Conservation (phyloP, 1,284 basidiomycete species). For the Clitocybe nebularis region DNA sequence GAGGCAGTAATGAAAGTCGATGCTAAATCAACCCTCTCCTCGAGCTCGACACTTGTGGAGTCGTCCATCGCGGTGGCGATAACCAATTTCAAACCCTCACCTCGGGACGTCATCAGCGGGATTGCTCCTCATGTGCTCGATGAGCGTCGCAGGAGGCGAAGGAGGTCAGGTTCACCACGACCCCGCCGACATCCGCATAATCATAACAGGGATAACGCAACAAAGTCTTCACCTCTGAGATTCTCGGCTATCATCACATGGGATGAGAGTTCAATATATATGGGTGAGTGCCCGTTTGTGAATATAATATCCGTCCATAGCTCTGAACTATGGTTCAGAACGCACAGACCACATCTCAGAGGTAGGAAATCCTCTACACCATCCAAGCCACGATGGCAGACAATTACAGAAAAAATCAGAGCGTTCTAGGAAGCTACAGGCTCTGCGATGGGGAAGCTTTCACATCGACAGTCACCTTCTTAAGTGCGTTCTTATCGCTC, state of each 20-base stretch:
- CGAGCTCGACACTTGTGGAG: neutral
- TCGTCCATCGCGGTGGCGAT: slow-evolving; percentile 18
- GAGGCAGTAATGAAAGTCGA: too few relatives aligned
- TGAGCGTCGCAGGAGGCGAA: slow-evolving; percentile 20
- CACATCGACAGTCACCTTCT: slow-evolving; percentile 23
- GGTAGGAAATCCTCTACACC: neutral
- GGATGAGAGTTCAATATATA: slow-evolving; percentile 15
- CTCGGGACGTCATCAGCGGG: slow-evolving; percentile 27
- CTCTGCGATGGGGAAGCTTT: slow-evolving; percentile 19
- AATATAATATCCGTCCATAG: neutral
- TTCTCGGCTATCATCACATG: slow-evolving; percentile 16
- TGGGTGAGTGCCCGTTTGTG: slow-evolving; percentile 11
- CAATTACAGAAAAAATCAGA: slow-evolving; percentile 3
- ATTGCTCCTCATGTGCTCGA: slow-evolving; percentile 33
- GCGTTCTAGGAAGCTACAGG: slow-evolving; percentile 10
- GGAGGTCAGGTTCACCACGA: slow-evolving; percentile 13
- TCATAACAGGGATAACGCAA: slow-evolving; percentile 3
- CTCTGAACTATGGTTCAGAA: slow-evolving; percentile 6
- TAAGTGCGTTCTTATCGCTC: slow-evolving; percentile 19
- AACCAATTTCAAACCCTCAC: slow-evolving; percentile 27
- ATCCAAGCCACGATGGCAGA: neutral
- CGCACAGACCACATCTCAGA: slow-evolving; percentile 10
- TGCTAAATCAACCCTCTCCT: slow-evolving; percentile 4
- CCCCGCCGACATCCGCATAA: slow-evolving; percentile 4
- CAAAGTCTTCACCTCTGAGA: slow-evolving; percentile 17